These are phyloP conservation scores for Saccharum hybrid DNA, from an alignment of 202 grass and related monocot genomes.

Conservation along the genomic window DNA sequence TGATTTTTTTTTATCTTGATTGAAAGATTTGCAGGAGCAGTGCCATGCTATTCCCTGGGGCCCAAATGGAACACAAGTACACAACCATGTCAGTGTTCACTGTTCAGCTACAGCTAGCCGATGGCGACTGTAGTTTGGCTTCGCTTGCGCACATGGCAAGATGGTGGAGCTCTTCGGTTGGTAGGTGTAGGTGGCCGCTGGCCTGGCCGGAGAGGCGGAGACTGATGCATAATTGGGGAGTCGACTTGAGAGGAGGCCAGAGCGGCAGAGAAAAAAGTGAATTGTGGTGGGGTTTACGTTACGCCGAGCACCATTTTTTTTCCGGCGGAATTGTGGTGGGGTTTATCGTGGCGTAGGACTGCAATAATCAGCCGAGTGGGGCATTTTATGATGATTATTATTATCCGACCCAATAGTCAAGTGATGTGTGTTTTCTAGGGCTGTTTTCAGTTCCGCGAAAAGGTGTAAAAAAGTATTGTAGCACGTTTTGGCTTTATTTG, in stretches of 20 bases:
- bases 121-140: not conserved
- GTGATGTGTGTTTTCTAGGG: not conserved
- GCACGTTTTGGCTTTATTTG: too few species aligned
- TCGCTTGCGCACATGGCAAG: not conserved
- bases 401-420: conserved; percentile 5
- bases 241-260: not conserved
- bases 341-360: not conserved
- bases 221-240: conserved; percentile 7
- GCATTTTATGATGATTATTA: not conserved
- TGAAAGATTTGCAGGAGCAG: too few species aligned
- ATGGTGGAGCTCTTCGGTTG: not conserved
- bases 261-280: not conserved
- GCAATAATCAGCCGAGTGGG: not conserved
- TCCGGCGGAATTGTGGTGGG: not conserved
- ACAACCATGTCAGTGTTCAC: too few species aligned
- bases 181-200: not conserved
- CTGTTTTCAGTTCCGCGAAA: too few species aligned
- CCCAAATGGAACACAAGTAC: too few species aligned
- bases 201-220: not conserved
- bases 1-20: too few species aligned
- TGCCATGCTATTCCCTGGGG: too few species aligned
- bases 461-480: too few species aligned
- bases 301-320: not conserved
- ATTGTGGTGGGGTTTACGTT: conserved; percentile 13
- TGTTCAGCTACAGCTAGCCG: not conserved